phyloP scores from a whole-genome alignment of 768 basidiomycete genomes.

The Podaxis sp. region DNA sequence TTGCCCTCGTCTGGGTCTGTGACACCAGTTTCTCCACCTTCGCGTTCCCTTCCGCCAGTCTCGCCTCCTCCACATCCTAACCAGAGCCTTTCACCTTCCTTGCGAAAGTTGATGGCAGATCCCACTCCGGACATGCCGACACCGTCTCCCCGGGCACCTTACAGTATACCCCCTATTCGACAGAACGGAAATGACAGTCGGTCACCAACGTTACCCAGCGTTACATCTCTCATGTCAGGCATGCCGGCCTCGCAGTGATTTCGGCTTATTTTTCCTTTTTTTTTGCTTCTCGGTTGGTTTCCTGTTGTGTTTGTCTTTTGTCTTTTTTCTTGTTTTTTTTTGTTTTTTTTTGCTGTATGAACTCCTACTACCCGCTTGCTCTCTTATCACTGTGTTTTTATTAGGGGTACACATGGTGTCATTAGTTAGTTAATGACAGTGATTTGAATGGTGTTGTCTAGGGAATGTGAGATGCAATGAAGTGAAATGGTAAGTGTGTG shows the following conservation, averaged over 20 bases:
- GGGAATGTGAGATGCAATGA: background rate
- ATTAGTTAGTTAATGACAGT: conserved; percentile 2
- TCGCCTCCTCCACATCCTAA: conserved; percentile 33
- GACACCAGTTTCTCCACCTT: conserved; percentile 25
- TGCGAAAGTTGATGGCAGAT: conserved; percentile 61
- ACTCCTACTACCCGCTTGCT: conserved; percentile 5
- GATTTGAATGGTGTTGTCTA: background rate
- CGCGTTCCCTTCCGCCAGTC: conserved; percentile 17
- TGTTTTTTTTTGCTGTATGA: background rate
- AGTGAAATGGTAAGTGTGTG: background rate
- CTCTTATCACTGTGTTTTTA: conserved; percentile 3
- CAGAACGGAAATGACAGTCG: conserved; percentile 24
- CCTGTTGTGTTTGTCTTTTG: conserved; percentile 4
- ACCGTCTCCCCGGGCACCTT: conserved; percentile 33
- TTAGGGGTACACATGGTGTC: conserved; percentile 11
- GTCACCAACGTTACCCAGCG: conserved; percentile 27
- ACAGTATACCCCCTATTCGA: conserved; percentile 32
- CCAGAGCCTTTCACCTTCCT: conserved; percentile 58
- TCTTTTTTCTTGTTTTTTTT: background rate
- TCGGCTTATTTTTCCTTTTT: background rate
- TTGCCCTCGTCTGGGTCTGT: conserved; percentile 27
- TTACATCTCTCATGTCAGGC: conserved; percentile 24
- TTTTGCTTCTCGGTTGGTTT: conserved; percentile 6
- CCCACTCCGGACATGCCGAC: conserved; percentile 44
- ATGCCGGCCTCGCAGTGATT: conserved; percentile 7